Evolutionary conservation across 306 rosid species (phyloP).

Genomic region (Quercus parvula): DNA sequence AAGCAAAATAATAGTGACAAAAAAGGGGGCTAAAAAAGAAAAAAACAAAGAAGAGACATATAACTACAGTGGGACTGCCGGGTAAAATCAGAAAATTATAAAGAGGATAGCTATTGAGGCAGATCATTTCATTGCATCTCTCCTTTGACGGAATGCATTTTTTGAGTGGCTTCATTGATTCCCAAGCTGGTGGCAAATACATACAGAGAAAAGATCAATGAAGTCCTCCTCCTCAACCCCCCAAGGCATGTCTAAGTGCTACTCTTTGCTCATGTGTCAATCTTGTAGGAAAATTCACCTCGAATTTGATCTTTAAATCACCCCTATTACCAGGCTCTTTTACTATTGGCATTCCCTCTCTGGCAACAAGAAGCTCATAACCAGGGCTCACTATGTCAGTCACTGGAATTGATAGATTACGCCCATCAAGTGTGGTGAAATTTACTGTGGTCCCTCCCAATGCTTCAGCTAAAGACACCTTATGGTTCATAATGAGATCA

Average conservation of each 20-base stretch:
- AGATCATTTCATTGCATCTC: background rate
- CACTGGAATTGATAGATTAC: constrained; percentile 50
- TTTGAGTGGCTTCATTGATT: constrained; percentile 9
- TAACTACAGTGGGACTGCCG: background rate
- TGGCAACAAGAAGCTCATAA: constrained; percentile 58
- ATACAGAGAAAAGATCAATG: background rate
- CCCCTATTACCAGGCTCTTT: constrained; percentile 76
- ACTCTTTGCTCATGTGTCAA: constrained; percentile 70
- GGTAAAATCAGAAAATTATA: background rate
- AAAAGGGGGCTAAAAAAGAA: no score
- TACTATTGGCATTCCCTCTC: constrained; percentile 88
- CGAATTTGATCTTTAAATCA: constrained; percentile 77
- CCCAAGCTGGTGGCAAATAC: constrained; percentile 1
- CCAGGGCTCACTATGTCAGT: constrained; percentile 77
- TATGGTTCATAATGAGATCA: constrained; percentile 62
- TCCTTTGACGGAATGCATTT: background rate
- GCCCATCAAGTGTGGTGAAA: constrained; percentile 55
- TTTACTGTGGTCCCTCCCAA: constrained; percentile 72
- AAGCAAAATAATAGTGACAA: background rate
- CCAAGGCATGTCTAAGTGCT: constrained; percentile 63
- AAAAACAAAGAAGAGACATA: no score
- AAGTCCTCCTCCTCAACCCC: constrained; percentile 36
- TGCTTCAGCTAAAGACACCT: constrained; percentile 78
- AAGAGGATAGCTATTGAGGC: background rate
- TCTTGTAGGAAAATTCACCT: constrained; percentile 69